These are phyloP conservation scores for Eucalyptus victrix DNA, from an alignment of 345 rosid genomes.

Conservation along the genomic window DNA sequence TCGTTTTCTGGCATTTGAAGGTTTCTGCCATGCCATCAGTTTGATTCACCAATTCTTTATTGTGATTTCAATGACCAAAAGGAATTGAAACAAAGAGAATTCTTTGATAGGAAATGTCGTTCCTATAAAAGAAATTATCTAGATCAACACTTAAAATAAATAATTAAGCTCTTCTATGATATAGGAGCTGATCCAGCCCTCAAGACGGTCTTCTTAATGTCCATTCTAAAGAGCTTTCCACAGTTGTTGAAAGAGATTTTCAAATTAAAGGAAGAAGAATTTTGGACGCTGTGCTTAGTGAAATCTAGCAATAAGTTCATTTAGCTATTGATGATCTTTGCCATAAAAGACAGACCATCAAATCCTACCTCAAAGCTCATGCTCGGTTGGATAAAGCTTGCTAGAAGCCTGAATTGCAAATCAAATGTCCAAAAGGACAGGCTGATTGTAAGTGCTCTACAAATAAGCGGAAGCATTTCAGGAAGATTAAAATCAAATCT, in stretches of 20 bases:
- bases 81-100: neutral
- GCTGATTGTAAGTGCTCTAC: neutral
- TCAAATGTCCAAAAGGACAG: neutral
- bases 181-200: neutral
- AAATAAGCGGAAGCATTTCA: neutral
- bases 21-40: neutral
- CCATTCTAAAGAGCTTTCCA: neutral
- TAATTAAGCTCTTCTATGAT: neutral
- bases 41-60: neutral
- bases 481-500: neutral
- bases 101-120: neutral
- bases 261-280: neutral
- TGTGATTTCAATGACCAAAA: neutral
- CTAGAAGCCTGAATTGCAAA: neutral
- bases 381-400: neutral
- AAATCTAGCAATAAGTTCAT: neutral
- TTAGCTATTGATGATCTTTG: neutral
- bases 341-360: neutral
- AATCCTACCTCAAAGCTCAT: neutral
- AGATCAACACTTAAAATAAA: neutral
- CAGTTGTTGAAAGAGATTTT: neutral
- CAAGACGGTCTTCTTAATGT: neutral
- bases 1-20: neutral
- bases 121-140: neutral
- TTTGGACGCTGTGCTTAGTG: neutral